Conservation (phyloP, 257 asterid species). For the Hygrophila difformis region DNA sequence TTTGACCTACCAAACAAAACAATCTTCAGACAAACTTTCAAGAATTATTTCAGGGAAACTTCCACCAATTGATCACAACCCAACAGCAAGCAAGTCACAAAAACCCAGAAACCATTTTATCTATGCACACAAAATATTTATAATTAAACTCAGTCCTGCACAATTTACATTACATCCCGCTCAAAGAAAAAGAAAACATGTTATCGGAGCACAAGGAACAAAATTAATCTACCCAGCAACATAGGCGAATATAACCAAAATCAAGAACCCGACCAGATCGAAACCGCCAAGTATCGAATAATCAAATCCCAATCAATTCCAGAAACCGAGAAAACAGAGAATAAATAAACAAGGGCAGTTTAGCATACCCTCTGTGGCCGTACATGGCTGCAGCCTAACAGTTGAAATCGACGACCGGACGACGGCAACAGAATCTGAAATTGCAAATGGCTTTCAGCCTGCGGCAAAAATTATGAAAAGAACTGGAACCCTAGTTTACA, state of each 20-base stretch:
- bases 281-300: background rate
- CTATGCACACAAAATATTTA: too few species aligned
- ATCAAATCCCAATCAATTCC: constrained; percentile 3
- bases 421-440: too few species aligned
- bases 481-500: constrained; percentile 25
- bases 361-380: constrained; percentile 40
- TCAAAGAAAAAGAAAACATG: too few species aligned
- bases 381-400: constrained; percentile 27
- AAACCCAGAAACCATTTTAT: too few species aligned
- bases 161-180: too few species aligned
- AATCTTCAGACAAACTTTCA: too few species aligned
- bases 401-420: background rate
- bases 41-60: too few species aligned
- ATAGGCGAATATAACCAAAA: background rate
- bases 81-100: too few species aligned
- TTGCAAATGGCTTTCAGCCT: too few species aligned
- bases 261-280: background rate
- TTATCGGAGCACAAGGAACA: background rate
- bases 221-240: constrained; percentile 8
- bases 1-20: too few species aligned
- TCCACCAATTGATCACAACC: too few species aligned
- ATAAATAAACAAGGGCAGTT: constrained; percentile 3
- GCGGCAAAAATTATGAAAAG: background rate
- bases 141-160: too few species aligned
- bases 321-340: background rate